Conservation (phyloP, 2,329 filamentous ascomycete species). For the Akanthomyces dipterigenus region DNA sequence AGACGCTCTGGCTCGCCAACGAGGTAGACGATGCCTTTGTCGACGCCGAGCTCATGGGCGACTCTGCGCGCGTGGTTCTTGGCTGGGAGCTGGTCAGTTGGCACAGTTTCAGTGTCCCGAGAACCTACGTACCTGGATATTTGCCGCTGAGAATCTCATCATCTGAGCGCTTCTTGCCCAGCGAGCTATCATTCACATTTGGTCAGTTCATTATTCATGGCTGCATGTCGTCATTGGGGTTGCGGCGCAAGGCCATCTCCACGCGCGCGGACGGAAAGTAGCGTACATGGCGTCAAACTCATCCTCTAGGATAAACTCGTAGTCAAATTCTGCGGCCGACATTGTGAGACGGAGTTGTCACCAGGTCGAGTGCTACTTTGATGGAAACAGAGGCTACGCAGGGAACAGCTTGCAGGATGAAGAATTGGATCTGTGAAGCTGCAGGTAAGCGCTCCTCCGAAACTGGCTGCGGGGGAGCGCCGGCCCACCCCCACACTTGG, state of each 20-base stretch:
- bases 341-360: not conserved
- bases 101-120: not conserved
- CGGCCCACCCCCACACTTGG: not conserved
- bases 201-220: not conserved
- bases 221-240: not conserved
- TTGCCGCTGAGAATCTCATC: constrained; percentile 19
- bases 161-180: constrained; percentile 31
- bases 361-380: not conserved
- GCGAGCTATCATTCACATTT: constrained; percentile 21
- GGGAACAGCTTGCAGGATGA: not conserved
- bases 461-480: not conserved
- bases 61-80: constrained; percentile 53
- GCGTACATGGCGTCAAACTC: constrained; percentile 51
- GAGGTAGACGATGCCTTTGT: constrained; percentile 48
- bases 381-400: not conserved
- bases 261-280: not conserved
- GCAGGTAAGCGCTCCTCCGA: not conserved
- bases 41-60: constrained; percentile 40
- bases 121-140: constrained; percentile 18
- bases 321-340: constrained; percentile 23
- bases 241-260: not conserved
- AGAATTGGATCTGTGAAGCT: not conserved
- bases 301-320: constrained; percentile 39
- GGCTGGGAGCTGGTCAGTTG: constrained; percentile 29
- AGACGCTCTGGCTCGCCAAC: constrained; percentile 43